These are phyloP conservation scores for Nigrospora sphaerica DNA, from an alignment of 2,329 filamentous ascomycete species.

Conservation along the genomic window DNA sequence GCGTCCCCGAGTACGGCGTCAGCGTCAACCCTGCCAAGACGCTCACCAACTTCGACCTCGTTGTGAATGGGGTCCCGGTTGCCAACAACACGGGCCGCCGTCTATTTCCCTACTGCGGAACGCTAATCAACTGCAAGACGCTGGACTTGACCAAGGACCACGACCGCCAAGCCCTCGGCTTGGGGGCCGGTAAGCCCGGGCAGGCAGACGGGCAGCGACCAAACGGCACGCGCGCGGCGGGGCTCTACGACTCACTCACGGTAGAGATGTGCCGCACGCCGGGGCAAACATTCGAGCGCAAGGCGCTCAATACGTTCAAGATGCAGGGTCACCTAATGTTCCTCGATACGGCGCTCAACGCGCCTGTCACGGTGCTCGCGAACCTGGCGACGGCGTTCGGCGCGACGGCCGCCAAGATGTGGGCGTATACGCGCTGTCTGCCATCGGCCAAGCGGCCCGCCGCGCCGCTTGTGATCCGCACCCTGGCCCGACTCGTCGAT, in stretches of 20 bases:
- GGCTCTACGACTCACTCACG: conserved; percentile 65
- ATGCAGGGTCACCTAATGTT: conserved; percentile 81
- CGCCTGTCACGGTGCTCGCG: conserved; percentile 55
- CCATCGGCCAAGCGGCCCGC: conserved; percentile 47
- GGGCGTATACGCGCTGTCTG: conserved; percentile 55
- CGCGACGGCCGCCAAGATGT: conserved; percentile 73
- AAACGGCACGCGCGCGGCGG: conserved; percentile 20
- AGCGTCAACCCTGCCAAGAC: conserved; percentile 71
- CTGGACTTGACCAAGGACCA: conserved; percentile 69
- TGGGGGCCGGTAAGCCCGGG: not conserved
- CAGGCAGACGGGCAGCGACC: conserved; percentile 14
- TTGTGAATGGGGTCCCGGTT: conserved; percentile 45
- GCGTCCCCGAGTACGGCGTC: conserved; percentile 75
- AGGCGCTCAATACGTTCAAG: conserved; percentile 71
- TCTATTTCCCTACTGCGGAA: conserved; percentile 86
- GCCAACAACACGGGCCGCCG: conserved; percentile 31
- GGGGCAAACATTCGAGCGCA: conserved; percentile 73
- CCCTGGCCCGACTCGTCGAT: conserved; percentile 58
- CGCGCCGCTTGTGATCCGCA: conserved; percentile 55
- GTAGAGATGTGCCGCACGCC: conserved; percentile 68
- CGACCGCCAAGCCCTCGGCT: conserved; percentile 21
- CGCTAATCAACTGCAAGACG: conserved; percentile 64
- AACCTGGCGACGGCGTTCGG: conserved; percentile 70
- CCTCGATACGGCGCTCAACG: conserved; percentile 75
- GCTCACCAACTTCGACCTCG: conserved; percentile 72